Percentiles rank a stretch among this genome's conserved stretches.
Conservation (phyloP, 164 flowering plant species). For the Umbellularia californica region DNA sequence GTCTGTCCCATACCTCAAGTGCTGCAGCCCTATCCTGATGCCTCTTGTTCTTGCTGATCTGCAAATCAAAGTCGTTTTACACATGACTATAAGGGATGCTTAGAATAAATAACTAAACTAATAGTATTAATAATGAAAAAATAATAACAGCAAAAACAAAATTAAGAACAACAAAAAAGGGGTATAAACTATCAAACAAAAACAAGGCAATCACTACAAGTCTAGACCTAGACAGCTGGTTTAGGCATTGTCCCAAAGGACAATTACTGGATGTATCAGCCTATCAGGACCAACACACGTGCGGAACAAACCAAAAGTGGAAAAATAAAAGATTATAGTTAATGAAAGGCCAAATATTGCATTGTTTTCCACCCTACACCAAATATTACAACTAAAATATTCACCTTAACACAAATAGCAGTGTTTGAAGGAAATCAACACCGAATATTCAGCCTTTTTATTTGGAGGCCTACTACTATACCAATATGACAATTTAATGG, state of each 20-base stretch:
- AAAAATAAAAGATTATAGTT: background rate
- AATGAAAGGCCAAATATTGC: background rate
- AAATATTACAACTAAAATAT: no score
- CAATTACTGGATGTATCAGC: no score
- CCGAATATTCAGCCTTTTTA: background rate
- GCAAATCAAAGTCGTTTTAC: constrained; percentile 15
- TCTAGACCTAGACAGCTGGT: no score
- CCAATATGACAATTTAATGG: background rate
- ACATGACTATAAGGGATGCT: background rate
- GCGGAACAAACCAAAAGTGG: background rate
- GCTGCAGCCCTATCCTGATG: constrained; percentile 99
- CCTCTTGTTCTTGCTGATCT: constrained; percentile 97
- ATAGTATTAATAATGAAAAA: no score
- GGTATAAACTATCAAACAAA: background rate
- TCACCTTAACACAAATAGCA: background rate
- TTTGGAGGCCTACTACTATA: background rate
- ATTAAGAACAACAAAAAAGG: no score
- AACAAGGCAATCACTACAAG: no score
- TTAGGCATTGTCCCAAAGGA: no score
- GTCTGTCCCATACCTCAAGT: constrained; percentile 92
- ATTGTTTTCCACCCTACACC: background rate
- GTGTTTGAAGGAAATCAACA: background rate
- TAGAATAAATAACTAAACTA: background rate
- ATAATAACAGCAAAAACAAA: background rate
- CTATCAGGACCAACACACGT: no score